Evolutionary conservation across 2,329 filamentous ascomycete species (phyloP), one percentile per base, ranked within the genome.

Genomic region (Colletotrichum falcatum): DNA sequence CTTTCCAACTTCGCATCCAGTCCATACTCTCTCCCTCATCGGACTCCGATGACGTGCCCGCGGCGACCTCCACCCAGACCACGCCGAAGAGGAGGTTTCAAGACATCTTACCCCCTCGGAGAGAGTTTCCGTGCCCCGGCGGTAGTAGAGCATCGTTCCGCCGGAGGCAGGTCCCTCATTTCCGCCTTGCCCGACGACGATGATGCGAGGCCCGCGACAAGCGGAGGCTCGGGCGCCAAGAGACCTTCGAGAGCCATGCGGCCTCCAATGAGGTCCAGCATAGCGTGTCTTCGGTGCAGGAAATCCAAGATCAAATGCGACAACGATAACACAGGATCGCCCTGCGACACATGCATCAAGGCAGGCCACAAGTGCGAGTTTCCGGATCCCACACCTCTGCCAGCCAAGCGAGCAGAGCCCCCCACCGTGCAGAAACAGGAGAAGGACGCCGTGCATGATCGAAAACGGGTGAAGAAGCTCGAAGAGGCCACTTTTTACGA

Each of bases 221-320:
- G 66, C 8, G 66, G 66, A 33, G 37, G 35, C 61, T 33, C 44
- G 12, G 39, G 48, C 56, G 42, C 39, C 39, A 83, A 82, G 75
- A 84, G 82, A 72, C 79, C 81, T 58, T 74, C 78, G 55, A 81
- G 81, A 76, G 84, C 85, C n/a, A 80, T 79, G 75, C 82, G 83
- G 66, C 79, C 83, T 16, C 85, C 85, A 42, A 92, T 94, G 88
- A 88, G 93, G 74, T 94, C 92, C 56, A 93, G 91, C 77, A 94
- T 95, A 77, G 93, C 93, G 58, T 96, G 93, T 80, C 85, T 89
- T 72, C 87, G 89, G 73, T 95, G 93, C 78, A 88, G 93, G 68
- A 89, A 89, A 76, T 94, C 92, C 78, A 97, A 96, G 82, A 93
- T 95, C 78, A 95, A 95, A 81, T 97, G 94, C 82, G 90, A 94